Percentiles rank a stretch among this genome's conserved stretches.
Evolutionary conservation across 768 basidiomycete genomes (phyloP).

Genomic region (Pisolithus microcarpus): DNA sequence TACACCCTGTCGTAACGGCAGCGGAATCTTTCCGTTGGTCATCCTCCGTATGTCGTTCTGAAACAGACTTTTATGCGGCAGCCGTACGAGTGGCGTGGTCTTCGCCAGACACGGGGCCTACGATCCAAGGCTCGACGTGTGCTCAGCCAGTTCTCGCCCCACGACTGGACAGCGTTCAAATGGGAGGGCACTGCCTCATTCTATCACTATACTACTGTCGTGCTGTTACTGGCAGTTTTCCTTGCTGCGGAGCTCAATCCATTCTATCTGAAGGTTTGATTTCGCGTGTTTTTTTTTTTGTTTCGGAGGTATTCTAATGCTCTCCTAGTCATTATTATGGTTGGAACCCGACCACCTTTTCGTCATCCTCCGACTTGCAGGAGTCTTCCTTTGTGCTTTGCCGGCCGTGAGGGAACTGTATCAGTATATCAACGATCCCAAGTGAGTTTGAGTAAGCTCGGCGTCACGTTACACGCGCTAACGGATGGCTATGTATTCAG

Average conservation of each 20-base stretch:
- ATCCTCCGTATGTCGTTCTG: neutral
- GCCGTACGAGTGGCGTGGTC: slow-evolving; percentile 83
- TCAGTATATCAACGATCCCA: slow-evolving; percentile 76
- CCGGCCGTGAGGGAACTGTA: slow-evolving; percentile 80
- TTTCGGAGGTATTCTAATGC: slow-evolving; percentile 28
- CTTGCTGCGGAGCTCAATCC: slow-evolving; percentile 81
- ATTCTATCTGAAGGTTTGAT: slow-evolving; percentile 76
- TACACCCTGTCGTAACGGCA: neutral
- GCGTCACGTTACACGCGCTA: too few species aligned
- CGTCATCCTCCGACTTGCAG: slow-evolving; percentile 61
- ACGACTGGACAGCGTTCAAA: slow-evolving; percentile 82
- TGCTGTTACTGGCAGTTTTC: slow-evolving; percentile 68
- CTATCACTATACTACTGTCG: slow-evolving; percentile 67
- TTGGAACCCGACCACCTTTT: slow-evolving; percentile 89
- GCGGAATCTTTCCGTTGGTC: neutral
- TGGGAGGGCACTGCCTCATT: slow-evolving; percentile 80
- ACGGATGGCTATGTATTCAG: slow-evolving; percentile 30
- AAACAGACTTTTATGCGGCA: slow-evolving; percentile 20
- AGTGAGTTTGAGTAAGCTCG: slow-evolving; percentile 37
- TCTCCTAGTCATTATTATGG: slow-evolving; percentile 48
- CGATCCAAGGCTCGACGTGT: slow-evolving; percentile 75
- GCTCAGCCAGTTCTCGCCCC: slow-evolving; percentile 77
- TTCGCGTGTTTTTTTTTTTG: slow-evolving; percentile 1
- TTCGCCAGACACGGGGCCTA: slow-evolving; percentile 69
- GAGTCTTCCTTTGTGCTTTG: slow-evolving; percentile 79